Percentiles rank a stretch among this genome's conserved stretches.
Evolutionary conservation across 2,329 filamentous ascomycete species (phyloP).

Genomic region (Diplodia seriata): DNA sequence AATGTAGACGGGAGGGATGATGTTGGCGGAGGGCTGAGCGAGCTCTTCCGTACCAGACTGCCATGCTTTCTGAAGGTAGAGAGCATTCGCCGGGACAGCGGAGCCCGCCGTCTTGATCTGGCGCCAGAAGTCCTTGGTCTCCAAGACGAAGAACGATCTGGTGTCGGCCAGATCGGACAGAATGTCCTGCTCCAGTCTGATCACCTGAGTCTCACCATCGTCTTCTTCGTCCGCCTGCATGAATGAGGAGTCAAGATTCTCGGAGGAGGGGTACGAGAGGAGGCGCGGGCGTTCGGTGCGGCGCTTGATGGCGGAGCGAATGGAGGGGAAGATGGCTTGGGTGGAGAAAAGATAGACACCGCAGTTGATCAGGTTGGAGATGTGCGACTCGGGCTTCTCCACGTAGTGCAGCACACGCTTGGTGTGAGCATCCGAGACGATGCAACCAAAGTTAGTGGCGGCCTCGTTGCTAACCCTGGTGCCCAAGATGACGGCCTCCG

Average conservation of each 20-base stretch:
- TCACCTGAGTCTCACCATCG: conserved; percentile 80
- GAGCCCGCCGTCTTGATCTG: conserved; percentile 99
- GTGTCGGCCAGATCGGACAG: conserved; percentile 93
- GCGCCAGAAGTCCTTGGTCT: conserved; percentile 99
- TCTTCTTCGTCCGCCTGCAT: conserved; percentile 73
- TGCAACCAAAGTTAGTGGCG: conserved; percentile 96
- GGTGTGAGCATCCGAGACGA: conserved; percentile 91
- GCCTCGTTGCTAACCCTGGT: conserved; percentile 90
- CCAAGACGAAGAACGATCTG: conserved; percentile 97
- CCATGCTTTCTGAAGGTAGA: conserved; percentile 94
- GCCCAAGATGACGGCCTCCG: conserved; percentile 94
- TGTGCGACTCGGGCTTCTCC: conserved; percentile 97
- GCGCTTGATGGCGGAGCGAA: conserved; percentile 92
- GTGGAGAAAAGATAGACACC: conserved; percentile 97
- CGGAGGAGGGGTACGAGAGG: conserved; percentile 92
- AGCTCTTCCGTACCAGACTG: conserved; percentile 84
- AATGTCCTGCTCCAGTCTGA: conserved; percentile 96
- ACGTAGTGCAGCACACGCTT: conserved; percentile 98
- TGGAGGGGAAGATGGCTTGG: conserved; percentile 95
- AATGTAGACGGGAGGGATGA: conserved; percentile 92
- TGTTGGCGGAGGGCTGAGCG: conserved; percentile 80
- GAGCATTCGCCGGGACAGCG: conserved; percentile 92
- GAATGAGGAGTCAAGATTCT: conserved; percentile 80
- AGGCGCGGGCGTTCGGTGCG: conserved; percentile 89
- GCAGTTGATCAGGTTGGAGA: conserved; percentile 98